These are phyloP conservation scores for Cutaneotrichosporon spelunceum DNA, from an alignment of 1,284 basidiomycete species.

Conservation along the genomic window DNA sequence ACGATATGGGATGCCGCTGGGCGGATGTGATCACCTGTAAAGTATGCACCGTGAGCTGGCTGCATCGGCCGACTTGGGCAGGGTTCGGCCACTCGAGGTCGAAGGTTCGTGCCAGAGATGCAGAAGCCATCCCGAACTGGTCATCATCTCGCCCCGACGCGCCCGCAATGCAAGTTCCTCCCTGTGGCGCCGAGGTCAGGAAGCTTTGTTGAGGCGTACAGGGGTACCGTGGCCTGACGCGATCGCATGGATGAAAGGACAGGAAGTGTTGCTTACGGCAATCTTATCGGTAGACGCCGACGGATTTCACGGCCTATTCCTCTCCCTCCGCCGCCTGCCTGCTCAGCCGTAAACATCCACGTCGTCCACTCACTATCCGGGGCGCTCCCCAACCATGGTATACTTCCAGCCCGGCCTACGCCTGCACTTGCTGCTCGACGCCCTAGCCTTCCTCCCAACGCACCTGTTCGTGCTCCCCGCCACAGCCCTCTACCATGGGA, in stretches of 20 bases:
- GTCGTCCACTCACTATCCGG: neutral
- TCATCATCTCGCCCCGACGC: too few species aligned
- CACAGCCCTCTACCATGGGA: slow-evolving; percentile 8
- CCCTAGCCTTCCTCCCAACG: slow-evolving; percentile 1
- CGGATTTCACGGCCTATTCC: too few species aligned
- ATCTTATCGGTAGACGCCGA: too few species aligned
- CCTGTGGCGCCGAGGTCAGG: too few species aligned
- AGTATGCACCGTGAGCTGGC: neutral
- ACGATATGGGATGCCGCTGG: neutral
- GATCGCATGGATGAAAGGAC: too few species aligned
- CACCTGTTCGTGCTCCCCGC: slow-evolving; percentile 7
- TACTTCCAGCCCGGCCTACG: slow-evolving; percentile 1
- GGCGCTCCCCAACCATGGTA: neutral
- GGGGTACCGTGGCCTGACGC: too few species aligned
- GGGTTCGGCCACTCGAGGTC: too few species aligned
- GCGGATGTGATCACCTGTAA: neutral
- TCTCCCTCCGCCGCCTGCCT: neutral
- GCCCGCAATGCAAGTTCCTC: too few species aligned
- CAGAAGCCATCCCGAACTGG: too few species aligned
- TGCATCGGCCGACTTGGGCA: neutral
- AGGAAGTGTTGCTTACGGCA: too few species aligned
- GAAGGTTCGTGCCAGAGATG: too few species aligned
- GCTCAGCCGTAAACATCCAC: neutral
- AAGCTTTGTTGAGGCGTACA: too few species aligned
- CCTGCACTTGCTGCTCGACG: slow-evolving; percentile 10